phyloP scores from a whole-genome alignment of 208 protist species.

The Angomonas deanei region DNA sequence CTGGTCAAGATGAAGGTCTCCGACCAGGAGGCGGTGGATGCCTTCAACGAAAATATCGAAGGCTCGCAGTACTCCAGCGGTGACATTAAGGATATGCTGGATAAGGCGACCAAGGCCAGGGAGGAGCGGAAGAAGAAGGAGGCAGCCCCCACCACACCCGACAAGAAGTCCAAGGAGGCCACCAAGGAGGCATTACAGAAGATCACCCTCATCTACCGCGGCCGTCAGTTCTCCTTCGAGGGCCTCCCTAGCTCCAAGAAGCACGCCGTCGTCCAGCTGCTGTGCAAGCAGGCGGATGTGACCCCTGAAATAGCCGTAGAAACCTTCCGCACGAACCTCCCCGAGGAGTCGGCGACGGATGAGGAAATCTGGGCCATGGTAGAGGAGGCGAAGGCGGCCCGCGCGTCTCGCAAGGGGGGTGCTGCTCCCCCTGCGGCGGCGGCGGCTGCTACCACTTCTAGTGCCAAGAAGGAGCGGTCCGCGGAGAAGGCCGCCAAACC shows the following conservation, averaged over 20 bases:
- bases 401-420: constrained; percentile 16
- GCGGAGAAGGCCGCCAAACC: not conserved
- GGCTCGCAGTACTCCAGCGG: constrained; percentile 37
- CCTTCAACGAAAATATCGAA: constrained; percentile 73
- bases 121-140: constrained; percentile 43
- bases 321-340: constrained; percentile 67
- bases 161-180: constrained; percentile 34
- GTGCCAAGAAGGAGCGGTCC: no score
- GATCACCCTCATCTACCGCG: constrained; percentile 55
- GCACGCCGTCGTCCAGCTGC: constrained; percentile 63
- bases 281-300: constrained; percentile 58
- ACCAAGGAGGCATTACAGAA: constrained; percentile 39
- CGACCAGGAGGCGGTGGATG: constrained; percentile 30
- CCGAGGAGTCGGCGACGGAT: constrained; percentile 28
- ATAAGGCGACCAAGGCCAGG: constrained; percentile 28
- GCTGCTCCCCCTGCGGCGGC: not conserved
- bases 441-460: not conserved
- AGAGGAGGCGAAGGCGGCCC: constrained; percentile 21
- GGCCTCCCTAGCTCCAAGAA: constrained; percentile 60
- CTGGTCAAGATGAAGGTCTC: constrained; percentile 60
- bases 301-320: constrained; percentile 40
- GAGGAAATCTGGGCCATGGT: constrained; percentile 59
- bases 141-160: constrained; percentile 9
- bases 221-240: constrained; percentile 69
- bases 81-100: constrained; percentile 43